These are phyloP conservation scores for Elaeis guineensis DNA, from an alignment of 176 grass and related monocot genomes.

Conservation along the genomic window DNA sequence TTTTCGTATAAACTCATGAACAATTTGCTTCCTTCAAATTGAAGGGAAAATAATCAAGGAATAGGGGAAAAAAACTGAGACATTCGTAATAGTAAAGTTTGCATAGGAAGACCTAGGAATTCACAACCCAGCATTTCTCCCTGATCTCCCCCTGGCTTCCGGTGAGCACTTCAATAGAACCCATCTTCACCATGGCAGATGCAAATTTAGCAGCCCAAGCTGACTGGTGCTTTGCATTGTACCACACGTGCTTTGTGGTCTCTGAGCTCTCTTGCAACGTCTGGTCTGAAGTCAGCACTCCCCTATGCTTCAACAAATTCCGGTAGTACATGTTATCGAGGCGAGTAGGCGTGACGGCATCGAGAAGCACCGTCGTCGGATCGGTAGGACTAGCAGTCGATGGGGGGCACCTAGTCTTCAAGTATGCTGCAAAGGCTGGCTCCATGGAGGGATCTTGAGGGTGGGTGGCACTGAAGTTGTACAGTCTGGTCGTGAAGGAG, in stretches of 20 bases:
- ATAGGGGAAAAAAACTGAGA: too few relatives aligned
- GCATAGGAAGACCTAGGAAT: not conserved
- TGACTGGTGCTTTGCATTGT: not conserved
- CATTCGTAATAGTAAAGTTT: too few relatives aligned
- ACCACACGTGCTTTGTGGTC: constrained; percentile 11
- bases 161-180: constrained; percentile 30
- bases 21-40: too few relatives aligned
- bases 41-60: too few relatives aligned
- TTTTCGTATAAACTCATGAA: too few relatives aligned
- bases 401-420: constrained; percentile 37
- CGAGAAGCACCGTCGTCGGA: constrained; percentile 33
- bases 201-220: constrained; percentile 24
- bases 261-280: constrained; percentile 14
- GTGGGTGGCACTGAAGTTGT: constrained; percentile 18
- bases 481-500: constrained; percentile 25
- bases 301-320: constrained; percentile 24
- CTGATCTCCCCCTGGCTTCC: constrained; percentile 36
- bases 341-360: constrained; percentile 17
- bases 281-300: constrained; percentile 27
- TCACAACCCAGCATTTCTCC: constrained; percentile 24
- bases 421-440: not conserved
- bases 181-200: constrained; percentile 19
- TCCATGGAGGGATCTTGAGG: constrained; percentile 27
- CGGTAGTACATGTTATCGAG: constrained; percentile 51
- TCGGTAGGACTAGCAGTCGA: constrained; percentile 14